These are phyloP conservation scores for Tolypocladium guangdongense DNA, from an alignment of 2,329 filamentous ascomycete genomes.

Conservation along the genomic window DNA sequence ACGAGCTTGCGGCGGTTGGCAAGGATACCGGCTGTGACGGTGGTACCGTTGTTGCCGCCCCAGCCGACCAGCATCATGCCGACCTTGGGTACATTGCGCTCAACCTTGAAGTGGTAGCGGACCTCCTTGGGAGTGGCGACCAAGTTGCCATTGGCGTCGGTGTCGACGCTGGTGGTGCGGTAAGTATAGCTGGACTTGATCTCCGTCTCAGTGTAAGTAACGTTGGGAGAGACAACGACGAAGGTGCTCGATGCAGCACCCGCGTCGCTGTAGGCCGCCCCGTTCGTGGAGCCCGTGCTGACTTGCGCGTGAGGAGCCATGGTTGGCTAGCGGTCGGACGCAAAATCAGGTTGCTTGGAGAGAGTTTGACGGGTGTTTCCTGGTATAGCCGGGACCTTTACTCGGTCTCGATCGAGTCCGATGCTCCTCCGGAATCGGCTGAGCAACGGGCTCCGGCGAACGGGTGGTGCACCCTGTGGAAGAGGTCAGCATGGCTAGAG, in stretches of 20 bases:
- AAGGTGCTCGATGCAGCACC: slow-evolving; percentile 54
- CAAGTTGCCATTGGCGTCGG: slow-evolving; percentile 62
- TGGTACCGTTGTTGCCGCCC: slow-evolving; percentile 97
- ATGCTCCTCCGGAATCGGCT: slow-evolving; percentile 75
- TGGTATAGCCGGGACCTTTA: slow-evolving; percentile 33
- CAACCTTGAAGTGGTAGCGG: slow-evolving; percentile 93
- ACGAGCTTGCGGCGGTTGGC: slow-evolving; percentile 78
- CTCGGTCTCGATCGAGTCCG: slow-evolving; percentile 50
- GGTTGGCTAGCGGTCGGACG: slow-evolving; percentile 16
- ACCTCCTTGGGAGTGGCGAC: slow-evolving; percentile 81
- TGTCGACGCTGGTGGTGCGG: slow-evolving; percentile 77
- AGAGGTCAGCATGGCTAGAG: slow-evolving; percentile 12
- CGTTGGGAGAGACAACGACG: slow-evolving; percentile 83
- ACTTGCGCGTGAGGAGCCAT: slow-evolving; percentile 90
- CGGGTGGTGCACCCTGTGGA: slow-evolving; percentile 74
- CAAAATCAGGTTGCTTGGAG: background rate
- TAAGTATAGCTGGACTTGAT: slow-evolving; percentile 96
- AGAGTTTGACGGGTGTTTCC: slow-evolving; percentile 16
- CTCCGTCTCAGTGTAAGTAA: slow-evolving; percentile 75
- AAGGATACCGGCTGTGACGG: slow-evolving; percentile 92
- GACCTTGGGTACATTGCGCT: slow-evolving; percentile 84
- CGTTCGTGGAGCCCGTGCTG: slow-evolving; percentile 45
- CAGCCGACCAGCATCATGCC: slow-evolving; percentile 96
- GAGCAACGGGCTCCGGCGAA: slow-evolving; percentile 94
- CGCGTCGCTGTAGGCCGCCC: slow-evolving; percentile 45